Evolutionary conservation across 257 asterid species (phyloP).

Genomic region (Nicotiana tabacum): DNA sequence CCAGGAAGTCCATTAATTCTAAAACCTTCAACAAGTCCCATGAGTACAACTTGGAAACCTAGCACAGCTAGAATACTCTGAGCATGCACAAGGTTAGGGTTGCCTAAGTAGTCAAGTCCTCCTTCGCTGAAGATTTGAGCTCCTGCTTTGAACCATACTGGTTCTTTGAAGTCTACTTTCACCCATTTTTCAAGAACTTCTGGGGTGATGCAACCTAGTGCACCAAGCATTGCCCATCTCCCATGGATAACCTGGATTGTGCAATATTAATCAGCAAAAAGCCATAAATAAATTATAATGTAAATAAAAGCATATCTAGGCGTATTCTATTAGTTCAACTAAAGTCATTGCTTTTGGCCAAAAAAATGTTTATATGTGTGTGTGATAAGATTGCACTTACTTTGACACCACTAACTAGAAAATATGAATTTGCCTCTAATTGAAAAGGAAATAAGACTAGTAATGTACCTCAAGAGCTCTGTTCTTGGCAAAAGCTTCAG

Average conservation of each 20-base stretch:
- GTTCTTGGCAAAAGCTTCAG: constrained; percentile 34
- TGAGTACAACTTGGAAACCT: constrained; percentile 38
- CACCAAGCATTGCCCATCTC: constrained; percentile 55
- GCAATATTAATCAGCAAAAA: neutral
- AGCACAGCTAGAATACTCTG: constrained; percentile 41
- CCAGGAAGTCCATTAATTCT: constrained; percentile 38
- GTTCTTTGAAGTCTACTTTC: constrained; percentile 36
- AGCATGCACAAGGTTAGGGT: constrained; percentile 44
- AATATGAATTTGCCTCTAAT: neutral
- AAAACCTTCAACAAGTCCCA: constrained; percentile 46
- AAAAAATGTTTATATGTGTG: neutral
- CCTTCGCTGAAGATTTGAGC: constrained; percentile 42
- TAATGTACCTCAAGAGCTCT: constrained; percentile 22
- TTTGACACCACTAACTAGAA: no score
- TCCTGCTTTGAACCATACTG: constrained; percentile 52
- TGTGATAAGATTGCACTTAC: neutral
- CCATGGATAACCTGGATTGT: constrained; percentile 34
- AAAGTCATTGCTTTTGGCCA: no score
- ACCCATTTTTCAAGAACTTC: constrained; percentile 37
- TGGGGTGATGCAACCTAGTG: constrained; percentile 46
- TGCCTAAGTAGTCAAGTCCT: constrained; percentile 46
- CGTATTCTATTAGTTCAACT: no score
- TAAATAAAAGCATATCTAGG: no score
- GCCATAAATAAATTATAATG: no score
- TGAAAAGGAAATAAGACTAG: neutral